A percentile compares a stretch with the other conserved stretches of the same genome.
Evolutionary conservation across 768 basidiomycete genomes (phyloP).

Genomic region (Suillus subaureus): DNA sequence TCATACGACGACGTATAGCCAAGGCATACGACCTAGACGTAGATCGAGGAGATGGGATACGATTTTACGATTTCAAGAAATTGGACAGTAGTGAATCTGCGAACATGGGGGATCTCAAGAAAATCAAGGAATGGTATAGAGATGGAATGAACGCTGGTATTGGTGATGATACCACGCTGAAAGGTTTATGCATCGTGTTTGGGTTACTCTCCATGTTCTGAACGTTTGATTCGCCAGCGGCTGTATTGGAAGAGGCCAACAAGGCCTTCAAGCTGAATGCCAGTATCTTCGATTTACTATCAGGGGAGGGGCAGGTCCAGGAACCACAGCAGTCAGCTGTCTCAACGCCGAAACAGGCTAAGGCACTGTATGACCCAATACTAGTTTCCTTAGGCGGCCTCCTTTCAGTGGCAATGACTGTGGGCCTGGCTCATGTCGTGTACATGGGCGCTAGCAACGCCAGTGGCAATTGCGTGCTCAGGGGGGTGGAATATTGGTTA

Average conservation of each 20-base stretch:
- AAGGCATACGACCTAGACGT: constrained; percentile 68
- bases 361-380: neutral
- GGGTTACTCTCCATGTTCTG: neutral
- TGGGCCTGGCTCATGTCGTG: neutral
- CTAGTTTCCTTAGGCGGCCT: constrained; percentile 2
- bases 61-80: constrained; percentile 72
- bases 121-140: constrained; percentile 65
- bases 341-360: neutral
- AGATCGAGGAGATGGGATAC: constrained; percentile 51
- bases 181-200: constrained; percentile 23
- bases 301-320: neutral
- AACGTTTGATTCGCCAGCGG: constrained; percentile 30
- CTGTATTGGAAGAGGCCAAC: constrained; percentile 50
- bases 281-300: constrained; percentile 44
- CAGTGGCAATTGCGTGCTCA: neutral
- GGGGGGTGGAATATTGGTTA: neutral
- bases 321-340: neutral
- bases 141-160: constrained; percentile 42
- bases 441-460: neutral
- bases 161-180: constrained; percentile 32
- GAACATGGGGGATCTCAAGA: constrained; percentile 62
- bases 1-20: constrained; percentile 59
- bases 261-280: constrained; percentile 51
- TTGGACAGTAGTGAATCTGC: constrained; percentile 49
- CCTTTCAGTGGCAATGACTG: neutral